Evolutionary conservation across 192 early-diverging fungal genomes (phyloP), one percentile per base, ranked within the genome.

Genomic region (Kappamyces sp.): DNA sequence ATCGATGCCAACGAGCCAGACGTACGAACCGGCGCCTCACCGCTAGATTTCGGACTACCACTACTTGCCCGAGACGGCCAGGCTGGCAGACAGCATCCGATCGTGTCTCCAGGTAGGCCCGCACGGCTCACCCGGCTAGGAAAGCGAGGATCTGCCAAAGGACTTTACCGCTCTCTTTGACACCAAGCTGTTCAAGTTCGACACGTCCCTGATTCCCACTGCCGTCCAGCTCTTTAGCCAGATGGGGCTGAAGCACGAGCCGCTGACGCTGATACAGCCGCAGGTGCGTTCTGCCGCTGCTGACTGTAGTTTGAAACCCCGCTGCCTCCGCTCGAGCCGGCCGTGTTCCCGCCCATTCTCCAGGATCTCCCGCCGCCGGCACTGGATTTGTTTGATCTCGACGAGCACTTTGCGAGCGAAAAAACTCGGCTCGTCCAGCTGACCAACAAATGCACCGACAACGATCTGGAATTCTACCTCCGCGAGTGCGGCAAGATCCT

Each of bases 1-100:
- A 84, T 84, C 33, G 83, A 84, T 54, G 78, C 83, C 32, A 81
- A 73, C 48, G 83, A 84, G 48, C 83, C 83, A 4, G 83, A 84
- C 57, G 73, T 84, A 59, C n/a, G 60, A 43, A 8, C 3, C 35
- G 13, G 3, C 8, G 15, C 37, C 31, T 5, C 39, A 15, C 6
- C 37, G 12, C 41, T 40, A 78, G 77, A 62, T 79, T 34, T 71
- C 77, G n/a, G 83, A 84, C 57, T 83, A 83, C 50, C 81, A 84
- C 65, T 83, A 83, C 60, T 50, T 83, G 2, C 83, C 83, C 1
- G 73, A 74, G 10, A 77, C 75, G 2, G 62, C 74, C 1, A 55
- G 66, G 34, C 66, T 84, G 9, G 63, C 81, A 2, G 69, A 81
- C 36, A 75, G 62, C 31, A 54, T 80, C 3, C 51, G 80, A 32